Percentiles rank a stretch among this genome's conserved stretches.
Evolutionary conservation across 2,329 filamentous ascomycete genomes (phyloP).

Genomic region (Fusarium citri): DNA sequence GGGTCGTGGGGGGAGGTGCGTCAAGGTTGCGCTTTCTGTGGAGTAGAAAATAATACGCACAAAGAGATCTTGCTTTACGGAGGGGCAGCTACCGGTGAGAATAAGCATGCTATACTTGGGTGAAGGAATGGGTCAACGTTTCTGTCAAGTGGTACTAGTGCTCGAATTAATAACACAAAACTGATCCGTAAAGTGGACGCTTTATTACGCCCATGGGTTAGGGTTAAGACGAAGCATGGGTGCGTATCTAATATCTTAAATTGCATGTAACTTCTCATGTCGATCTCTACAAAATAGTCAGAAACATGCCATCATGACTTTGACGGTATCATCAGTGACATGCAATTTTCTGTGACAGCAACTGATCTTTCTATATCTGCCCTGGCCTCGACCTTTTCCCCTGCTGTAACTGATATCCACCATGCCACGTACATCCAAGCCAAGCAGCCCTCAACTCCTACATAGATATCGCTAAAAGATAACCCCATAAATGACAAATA

Average conservation of each 20-base stretch:
- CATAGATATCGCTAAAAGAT: not conserved
- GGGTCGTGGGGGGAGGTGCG: conserved; percentile 26
- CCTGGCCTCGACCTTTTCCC: conserved; percentile 1
- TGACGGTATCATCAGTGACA: not conserved
- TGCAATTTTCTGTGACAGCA: not conserved
- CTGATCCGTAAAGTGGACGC: conserved; percentile 24
- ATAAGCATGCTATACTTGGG: not conserved
- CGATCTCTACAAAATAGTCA: not conserved
- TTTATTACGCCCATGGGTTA: conserved; percentile 34
- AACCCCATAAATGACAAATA: not conserved
- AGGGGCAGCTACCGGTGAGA: not conserved
- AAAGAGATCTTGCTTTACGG: not conserved
- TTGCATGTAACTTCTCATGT: not conserved
- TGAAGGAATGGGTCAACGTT: not conserved
- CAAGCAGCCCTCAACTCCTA: conserved; percentile 1
- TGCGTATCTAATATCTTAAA: not conserved
- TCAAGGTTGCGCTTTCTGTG: conserved; percentile 5
- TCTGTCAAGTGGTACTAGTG: not conserved
- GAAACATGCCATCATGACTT: not conserved
- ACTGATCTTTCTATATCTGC: not conserved
- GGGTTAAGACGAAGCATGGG: conserved; percentile 23
- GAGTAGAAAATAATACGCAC: not conserved
- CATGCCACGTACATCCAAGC: conserved; percentile 29
- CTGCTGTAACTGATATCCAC: conserved; percentile 6
- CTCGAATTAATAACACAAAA: conserved; percentile 11